Evolutionary conservation across 2,329 filamentous ascomycete species (phyloP), one percentile per base, ranked within the genome.

Genomic region (Pseudogymnoascus sp.): DNA sequence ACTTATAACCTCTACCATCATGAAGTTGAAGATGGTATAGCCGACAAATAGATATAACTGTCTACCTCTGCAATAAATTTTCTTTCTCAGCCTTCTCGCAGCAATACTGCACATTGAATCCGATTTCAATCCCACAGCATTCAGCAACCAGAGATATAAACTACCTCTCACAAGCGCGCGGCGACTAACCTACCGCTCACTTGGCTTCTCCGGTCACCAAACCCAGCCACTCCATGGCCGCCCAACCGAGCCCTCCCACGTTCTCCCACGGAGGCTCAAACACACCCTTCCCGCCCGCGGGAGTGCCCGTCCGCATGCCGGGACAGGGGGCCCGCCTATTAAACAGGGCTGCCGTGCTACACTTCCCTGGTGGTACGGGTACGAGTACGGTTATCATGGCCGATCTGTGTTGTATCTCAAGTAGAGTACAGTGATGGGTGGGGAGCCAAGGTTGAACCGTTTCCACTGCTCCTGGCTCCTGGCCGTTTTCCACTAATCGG

Each of bases 401-500:
- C 29, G 26, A 57, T 57, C 26, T 34, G 6, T 29, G 45, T 29
- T 16, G 45, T 29, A 51, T 51, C 14, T 4, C 37, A n/a, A 14
- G 23, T 51, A 29, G 21, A n/a, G 23, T 51, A 11, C 39, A 12
- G 51, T 29, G 18, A 31, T 8, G 47, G 26, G 47, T 16, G 23
- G 47, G 8, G 4, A 5, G n/a, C 10, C 26, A 31, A 51, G 23
- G 11, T n/a, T 31, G 47, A 5, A 34, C 26, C n/a, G 26, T 57
- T 34, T 57, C n/a, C 26, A 6, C n/a, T 57, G n/a, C 47, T 31
- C 8, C 7, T 57, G 12, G 21, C 39, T 23, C 16, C 5, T 45
- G 40, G 21, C 47, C 47, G 47, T 31, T 54, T 54, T 54, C 47
- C 47, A 54, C 47, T 31, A 57, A 57, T 57, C n/a, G 29, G 51